These are phyloP conservation scores for Aspergillus sp. DNA, from an alignment of 2,329 filamentous ascomycete species.

Conservation along the genomic window DNA sequence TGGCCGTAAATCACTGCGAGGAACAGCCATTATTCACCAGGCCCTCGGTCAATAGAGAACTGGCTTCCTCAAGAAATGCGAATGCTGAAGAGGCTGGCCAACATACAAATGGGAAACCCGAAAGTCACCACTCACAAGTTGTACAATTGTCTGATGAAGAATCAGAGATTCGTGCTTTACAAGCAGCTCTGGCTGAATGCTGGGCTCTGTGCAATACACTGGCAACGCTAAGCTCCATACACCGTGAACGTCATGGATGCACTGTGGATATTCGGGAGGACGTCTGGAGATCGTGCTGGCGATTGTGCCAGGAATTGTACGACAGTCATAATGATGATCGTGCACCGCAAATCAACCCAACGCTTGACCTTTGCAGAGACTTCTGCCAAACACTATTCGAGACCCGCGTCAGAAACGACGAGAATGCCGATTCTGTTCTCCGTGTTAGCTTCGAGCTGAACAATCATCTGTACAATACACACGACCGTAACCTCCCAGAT, in stretches of 20 bases:
- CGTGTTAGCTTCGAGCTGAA: conserved; percentile 93
- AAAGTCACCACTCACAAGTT: conserved; percentile 31
- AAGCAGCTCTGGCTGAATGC: conserved; percentile 78
- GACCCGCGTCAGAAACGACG: conserved; percentile 74
- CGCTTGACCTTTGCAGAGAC: conserved; percentile 82
- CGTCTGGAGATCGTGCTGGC: conserved; percentile 94
- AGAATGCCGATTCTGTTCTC: conserved; percentile 79
- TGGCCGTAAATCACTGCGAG: neutral
- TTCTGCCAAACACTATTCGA: conserved; percentile 93
- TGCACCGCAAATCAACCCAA: conserved; percentile 69
- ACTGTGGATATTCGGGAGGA: conserved; percentile 77
- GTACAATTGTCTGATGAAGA: conserved; percentile 53
- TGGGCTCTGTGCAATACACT: conserved; percentile 94
- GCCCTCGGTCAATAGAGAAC: conserved; percentile 3
- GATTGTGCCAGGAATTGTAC: conserved; percentile 85
- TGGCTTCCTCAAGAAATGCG: conserved; percentile 36
- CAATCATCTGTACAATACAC: conserved; percentile 91
- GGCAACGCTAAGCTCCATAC: conserved; percentile 78
- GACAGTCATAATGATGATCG: conserved; percentile 73
- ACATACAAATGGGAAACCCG: conserved; percentile 26
- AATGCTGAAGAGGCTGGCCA: conserved; percentile 17
- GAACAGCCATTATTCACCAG: neutral
- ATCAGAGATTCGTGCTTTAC: conserved; percentile 65
- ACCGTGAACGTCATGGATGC: conserved; percentile 73
- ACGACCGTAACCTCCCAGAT: conserved; percentile 80